These are phyloP conservation scores for Sporisorium reilianum DNA, from an alignment of 1,284 basidiomycete species.

Conservation along the genomic window DNA sequence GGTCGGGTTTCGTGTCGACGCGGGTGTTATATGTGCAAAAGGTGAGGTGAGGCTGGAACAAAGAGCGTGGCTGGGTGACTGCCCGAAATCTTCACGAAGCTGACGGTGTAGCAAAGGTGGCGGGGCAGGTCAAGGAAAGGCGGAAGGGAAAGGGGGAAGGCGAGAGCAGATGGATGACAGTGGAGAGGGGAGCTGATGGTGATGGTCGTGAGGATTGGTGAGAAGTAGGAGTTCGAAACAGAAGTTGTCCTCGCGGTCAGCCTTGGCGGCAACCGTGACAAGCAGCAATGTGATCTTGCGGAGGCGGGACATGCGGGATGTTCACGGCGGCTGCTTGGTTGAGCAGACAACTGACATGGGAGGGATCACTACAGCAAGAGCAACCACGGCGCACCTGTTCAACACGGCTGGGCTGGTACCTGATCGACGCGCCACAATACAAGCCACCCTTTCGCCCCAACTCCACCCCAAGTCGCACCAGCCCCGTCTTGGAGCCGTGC, in stretches of 20 bases:
- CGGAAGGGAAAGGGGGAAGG: background rate
- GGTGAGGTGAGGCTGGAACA: conserved; percentile 1
- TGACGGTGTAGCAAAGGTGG: background rate
- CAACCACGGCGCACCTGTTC: background rate
- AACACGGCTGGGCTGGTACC: conserved; percentile 12
- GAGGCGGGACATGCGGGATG: background rate
- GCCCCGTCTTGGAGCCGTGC: background rate
- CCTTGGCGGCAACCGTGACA: background rate
- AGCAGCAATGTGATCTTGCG: background rate
- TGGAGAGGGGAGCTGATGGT: conserved; percentile 7
- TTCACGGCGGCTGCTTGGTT: background rate
- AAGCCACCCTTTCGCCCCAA: background rate
- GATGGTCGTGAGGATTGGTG: conserved; percentile 4
- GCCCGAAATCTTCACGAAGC: background rate
- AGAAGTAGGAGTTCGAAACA: background rate
- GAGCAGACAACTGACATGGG: background rate
- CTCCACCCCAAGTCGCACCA: background rate
- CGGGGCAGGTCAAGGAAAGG: no score
- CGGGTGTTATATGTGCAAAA: background rate
- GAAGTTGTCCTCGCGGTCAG: background rate
- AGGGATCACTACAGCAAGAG: background rate
- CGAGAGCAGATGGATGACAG: background rate
- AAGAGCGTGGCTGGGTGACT: conserved; percentile 7
- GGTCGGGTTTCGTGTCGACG: no score
- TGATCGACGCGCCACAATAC: conserved; percentile 27